Evolutionary conservation across 768 basidiomycete genomes (phyloP).

Genomic region (Leucosporidium yakuticum): DNA sequence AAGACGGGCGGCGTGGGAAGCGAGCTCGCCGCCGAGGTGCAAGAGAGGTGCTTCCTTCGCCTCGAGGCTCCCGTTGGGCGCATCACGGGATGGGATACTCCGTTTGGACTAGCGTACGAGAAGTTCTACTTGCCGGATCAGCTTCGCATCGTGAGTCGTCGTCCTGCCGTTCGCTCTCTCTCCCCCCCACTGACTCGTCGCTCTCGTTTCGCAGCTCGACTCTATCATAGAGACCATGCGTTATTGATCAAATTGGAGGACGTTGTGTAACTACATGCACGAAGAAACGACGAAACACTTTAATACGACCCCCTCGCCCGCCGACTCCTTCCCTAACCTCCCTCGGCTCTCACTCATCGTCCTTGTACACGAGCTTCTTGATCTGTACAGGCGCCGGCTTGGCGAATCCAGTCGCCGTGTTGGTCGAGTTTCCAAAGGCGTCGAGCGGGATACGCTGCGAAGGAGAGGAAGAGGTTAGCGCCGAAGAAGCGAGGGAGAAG

Average conservation of each 20-base stretch:
- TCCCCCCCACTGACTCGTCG: background rate
- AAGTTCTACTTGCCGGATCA: constrained; percentile 88
- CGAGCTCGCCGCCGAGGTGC: constrained; percentile 85
- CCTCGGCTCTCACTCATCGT: constrained; percentile 9
- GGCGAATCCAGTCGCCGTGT: background rate
- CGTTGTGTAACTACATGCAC: too few relatives aligned
- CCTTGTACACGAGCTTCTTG: background rate
- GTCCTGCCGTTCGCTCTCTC: background rate
- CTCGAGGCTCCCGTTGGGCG: constrained; percentile 80
- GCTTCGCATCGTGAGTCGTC: constrained; percentile 53
- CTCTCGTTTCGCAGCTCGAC: constrained; percentile 15
- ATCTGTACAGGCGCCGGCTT: background rate
- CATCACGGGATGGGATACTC: constrained; percentile 79
- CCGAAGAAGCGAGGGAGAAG: too few relatives aligned
- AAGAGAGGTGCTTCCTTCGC: constrained; percentile 79
- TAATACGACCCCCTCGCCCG: too few relatives aligned
- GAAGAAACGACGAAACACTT: too few relatives aligned
- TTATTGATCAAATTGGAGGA: constrained; percentile 4
- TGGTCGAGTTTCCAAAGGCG: constrained; percentile 2
- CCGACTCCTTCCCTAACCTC: background rate
- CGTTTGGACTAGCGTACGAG: constrained; percentile 64
- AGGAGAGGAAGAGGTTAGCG: background rate
- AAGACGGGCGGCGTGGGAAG: constrained; percentile 80
- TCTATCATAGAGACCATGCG: constrained; percentile 31
- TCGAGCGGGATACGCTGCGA: background rate